Conservation (phyloP, 495 filamentous ascomycete genomes). For the Neurospora sp. region DNA sequence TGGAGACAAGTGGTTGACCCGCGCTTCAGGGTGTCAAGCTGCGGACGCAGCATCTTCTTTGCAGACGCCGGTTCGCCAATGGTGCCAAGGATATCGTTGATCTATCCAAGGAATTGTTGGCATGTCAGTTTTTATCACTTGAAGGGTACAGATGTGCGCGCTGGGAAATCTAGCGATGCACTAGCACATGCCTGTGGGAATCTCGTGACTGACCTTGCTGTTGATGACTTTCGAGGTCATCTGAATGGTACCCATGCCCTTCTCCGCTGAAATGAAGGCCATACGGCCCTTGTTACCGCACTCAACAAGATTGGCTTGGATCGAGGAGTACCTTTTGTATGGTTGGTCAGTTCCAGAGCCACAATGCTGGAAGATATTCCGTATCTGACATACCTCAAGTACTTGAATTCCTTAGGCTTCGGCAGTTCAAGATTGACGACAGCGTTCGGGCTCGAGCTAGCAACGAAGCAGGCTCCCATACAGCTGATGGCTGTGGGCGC, state of each 20-base stretch:
- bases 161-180: neutral
- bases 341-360: neutral
- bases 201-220: neutral
- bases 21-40: neutral
- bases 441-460: too few species aligned
- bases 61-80: neutral
- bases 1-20: neutral
- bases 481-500: neutral
- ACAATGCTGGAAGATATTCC: neutral
- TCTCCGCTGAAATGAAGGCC: neutral
- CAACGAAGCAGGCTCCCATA: neutral
- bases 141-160: neutral
- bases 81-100: neutral
- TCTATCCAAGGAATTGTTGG: neutral
- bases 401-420: neutral
- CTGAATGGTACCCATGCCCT: neutral
- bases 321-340: neutral
- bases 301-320: neutral
- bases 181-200: neutral
- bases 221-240: neutral
- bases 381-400: neutral
- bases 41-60: neutral
- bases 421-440: neutral
- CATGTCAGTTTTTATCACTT: neutral
- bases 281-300: neutral